Evolutionary conservation across 2,329 filamentous ascomycete species (phyloP).

Genomic region (Cladosporium sp.): DNA sequence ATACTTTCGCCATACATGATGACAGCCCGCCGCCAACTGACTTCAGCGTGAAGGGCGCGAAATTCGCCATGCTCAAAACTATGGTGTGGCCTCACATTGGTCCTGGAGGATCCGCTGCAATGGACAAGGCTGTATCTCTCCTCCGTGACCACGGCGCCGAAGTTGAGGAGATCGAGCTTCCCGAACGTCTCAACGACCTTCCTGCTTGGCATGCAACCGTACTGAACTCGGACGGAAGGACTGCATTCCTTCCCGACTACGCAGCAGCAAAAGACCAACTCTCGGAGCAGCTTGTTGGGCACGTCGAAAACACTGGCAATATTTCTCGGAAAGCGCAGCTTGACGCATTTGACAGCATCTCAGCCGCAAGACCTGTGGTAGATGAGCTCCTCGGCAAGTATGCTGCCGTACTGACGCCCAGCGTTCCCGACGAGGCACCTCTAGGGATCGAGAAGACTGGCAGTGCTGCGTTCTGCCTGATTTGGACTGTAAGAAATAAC

Average conservation of each 20-base stretch:
- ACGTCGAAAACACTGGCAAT: constrained; percentile 47
- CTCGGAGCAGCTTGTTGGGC: constrained; percentile 40
- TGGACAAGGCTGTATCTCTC: constrained; percentile 32
- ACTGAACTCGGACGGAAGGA: constrained; percentile 50
- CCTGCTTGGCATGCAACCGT: constrained; percentile 52
- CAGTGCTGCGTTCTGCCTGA: constrained; percentile 48
- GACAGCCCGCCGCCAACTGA: constrained; percentile 34
- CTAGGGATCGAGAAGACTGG: constrained; percentile 53
- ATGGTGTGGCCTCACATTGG: constrained; percentile 46
- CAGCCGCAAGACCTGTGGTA: constrained; percentile 50
- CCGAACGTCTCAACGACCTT: constrained; percentile 45
- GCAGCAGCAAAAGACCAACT: constrained; percentile 46
- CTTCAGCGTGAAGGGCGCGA: constrained; percentile 42
- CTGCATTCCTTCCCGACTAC: constrained; percentile 54
- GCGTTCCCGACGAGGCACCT: constrained; percentile 57
- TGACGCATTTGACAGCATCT: constrained; percentile 53
- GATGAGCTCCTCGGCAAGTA: constrained; percentile 52
- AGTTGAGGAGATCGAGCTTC: constrained; percentile 55
- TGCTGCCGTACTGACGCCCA: constrained; percentile 55
- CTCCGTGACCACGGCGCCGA: constrained; percentile 47
- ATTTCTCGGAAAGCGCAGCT: constrained; percentile 47
- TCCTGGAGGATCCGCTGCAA: constrained; percentile 33
- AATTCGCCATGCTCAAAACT: constrained; percentile 54
- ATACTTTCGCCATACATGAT: constrained; percentile 53
- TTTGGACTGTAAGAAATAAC: constrained; percentile 36